A percentile compares a stretch with the other conserved stretches of the same genome.
These are phyloP conservation scores for Colletotrichum siamense DNA, from an alignment of 2,329 filamentous ascomycete species.

Conservation along the genomic window DNA sequence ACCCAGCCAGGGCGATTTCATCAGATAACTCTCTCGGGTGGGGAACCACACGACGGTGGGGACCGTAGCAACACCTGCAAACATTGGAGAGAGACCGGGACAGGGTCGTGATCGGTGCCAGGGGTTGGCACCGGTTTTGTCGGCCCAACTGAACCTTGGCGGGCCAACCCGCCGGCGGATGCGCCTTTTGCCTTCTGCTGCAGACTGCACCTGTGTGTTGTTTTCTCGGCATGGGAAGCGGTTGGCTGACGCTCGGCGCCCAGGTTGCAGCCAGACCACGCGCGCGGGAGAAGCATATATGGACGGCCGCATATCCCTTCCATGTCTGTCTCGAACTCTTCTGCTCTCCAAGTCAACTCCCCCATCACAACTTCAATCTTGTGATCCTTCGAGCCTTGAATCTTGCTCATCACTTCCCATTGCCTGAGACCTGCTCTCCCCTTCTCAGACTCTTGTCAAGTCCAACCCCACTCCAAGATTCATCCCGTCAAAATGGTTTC, in stretches of 20 bases:
- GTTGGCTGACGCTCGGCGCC: slow-evolving; percentile 14
- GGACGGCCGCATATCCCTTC: background rate
- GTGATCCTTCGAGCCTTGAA: slow-evolving; percentile 12
- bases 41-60: slow-evolving; percentile 1
- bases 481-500: slow-evolving; percentile 20
- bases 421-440: background rate
- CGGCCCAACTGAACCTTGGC: slow-evolving; percentile 10
- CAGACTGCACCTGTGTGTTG: background rate
- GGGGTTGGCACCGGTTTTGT: slow-evolving; percentile 10
- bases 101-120: slow-evolving; percentile 4
- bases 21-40: slow-evolving; percentile 17
- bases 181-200: background rate
- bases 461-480: background rate
- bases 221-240: slow-evolving; percentile 9
- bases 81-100: background rate
- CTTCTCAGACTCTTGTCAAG: slow-evolving; percentile 6
- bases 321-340: background rate
- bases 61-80: background rate
- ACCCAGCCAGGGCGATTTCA: background rate
- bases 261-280: background rate
- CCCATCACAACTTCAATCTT: background rate
- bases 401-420: background rate
- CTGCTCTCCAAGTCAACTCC: background rate
- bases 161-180: background rate
- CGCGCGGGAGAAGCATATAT: slow-evolving; percentile 8